A percentile compares a stretch with the other conserved stretches of the same genome.
phyloP scores from a whole-genome alignment of 805 yeast species.

The Candida piceae region DNA sequence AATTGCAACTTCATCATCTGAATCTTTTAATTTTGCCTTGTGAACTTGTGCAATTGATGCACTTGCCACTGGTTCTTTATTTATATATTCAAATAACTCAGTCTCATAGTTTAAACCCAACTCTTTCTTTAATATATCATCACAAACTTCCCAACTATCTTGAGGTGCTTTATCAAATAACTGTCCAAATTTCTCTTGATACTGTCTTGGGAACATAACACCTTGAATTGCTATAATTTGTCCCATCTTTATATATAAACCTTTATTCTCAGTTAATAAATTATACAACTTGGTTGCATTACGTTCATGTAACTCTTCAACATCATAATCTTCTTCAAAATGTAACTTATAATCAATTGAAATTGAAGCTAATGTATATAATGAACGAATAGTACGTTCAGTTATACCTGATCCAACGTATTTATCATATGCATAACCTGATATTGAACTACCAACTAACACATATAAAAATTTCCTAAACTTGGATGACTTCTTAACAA shows the following conservation, averaged over 20 bases:
- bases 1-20: conserved; percentile 55
- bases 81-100: conserved; percentile 38
- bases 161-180: conserved; percentile 67
- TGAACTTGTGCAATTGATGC: conserved; percentile 76
- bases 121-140: conserved; percentile 34
- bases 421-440: conserved; percentile 26
- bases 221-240: conserved; percentile 79
- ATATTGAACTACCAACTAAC: conserved; percentile 12
- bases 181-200: conserved; percentile 48
- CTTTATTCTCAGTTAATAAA: conserved; percentile 43
- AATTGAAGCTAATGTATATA: conserved; percentile 41
- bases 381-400: conserved; percentile 47
- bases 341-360: conserved; percentile 59
- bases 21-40: conserved; percentile 36
- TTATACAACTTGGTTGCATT: conserved; percentile 48
- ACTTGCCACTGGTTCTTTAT: conserved; percentile 61
- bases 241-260: conserved; percentile 70
- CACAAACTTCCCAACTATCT: conserved; percentile 46
- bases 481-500: not conserved
- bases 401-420: conserved; percentile 43
- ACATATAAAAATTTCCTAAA: conserved; percentile 3
- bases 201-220: conserved; percentile 58
- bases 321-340: conserved; percentile 39
- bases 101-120: conserved; percentile 39
- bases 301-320: conserved; percentile 54